Conservation (phyloP, 371 early-diverging fungal genomes). For the Mucor velutinosus region DNA sequence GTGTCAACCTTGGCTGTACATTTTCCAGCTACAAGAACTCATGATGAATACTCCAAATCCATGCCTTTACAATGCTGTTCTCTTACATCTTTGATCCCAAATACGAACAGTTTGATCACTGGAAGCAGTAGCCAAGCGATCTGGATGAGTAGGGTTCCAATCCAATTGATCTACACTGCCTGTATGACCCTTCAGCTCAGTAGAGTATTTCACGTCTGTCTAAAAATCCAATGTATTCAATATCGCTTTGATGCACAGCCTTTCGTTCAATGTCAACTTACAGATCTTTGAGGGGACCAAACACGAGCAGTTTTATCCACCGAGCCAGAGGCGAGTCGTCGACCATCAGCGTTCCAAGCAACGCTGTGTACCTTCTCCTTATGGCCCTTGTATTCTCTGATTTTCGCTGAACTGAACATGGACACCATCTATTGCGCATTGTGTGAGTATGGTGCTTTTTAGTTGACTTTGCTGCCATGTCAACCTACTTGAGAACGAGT, state of each 20-base stretch:
- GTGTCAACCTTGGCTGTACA: constrained; percentile 69
- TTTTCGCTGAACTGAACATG: constrained; percentile 42
- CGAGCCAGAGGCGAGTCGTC: constrained; percentile 68
- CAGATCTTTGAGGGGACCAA: constrained; percentile 68
- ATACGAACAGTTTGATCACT: constrained; percentile 84
- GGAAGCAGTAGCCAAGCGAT: constrained; percentile 81
- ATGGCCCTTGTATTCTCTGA: constrained; percentile 59
- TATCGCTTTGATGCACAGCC: too few relatives aligned
- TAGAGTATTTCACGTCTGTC: constrained; percentile 63
- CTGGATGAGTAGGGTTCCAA: constrained; percentile 82
- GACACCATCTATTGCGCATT: constrained; percentile 20
- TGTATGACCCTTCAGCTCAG: constrained; percentile 80
- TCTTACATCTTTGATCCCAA: constrained; percentile 85
- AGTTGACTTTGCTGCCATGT: background rate
- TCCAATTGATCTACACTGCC: constrained; percentile 84
- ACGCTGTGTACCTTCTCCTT: constrained; percentile 67
- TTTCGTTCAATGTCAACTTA: constrained; percentile 18
- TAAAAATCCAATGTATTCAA: constrained; percentile 16
- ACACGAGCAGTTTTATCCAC: constrained; percentile 71
- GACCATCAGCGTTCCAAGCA: constrained; percentile 69
- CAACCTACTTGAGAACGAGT: constrained; percentile 30
- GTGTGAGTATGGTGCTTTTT: background rate
- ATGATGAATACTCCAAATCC: too few relatives aligned
- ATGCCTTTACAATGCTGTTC: background rate
- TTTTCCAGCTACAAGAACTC: constrained; percentile 57